Percentiles rank a stretch among this genome's conserved stretches.
Conservation (phyloP, 2,329 filamentous ascomycete species). For the Aaosphaeria pasadenensis region DNA sequence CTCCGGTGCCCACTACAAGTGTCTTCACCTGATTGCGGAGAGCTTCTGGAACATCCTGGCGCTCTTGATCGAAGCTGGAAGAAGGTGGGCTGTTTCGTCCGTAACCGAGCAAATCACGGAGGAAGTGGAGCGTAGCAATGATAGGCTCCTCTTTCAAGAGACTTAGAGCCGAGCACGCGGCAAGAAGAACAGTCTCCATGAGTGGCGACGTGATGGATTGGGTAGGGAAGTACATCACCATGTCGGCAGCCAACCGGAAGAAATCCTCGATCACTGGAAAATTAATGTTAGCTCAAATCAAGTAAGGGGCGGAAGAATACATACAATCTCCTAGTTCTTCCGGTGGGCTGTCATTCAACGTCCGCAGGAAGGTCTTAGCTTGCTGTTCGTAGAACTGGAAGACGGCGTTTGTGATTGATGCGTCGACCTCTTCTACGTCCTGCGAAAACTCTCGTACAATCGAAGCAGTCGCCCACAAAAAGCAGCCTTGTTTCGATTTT, state of each 20-base stretch:
- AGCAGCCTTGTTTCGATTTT: conserved; percentile 85
- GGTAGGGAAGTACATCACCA: conserved; percentile 86
- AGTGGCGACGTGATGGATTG: conserved; percentile 77
- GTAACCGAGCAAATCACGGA: conserved; percentile 87
- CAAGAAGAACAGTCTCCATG: conserved; percentile 79
- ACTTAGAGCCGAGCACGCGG: conserved; percentile 79
- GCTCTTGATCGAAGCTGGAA: conserved; percentile 60
- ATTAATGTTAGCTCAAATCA: background rate
- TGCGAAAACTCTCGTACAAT: conserved; percentile 95
- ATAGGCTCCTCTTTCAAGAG: conserved; percentile 90
- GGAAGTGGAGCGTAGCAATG: conserved; percentile 85
- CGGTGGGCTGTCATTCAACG: conserved; percentile 79
- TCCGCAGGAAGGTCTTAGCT: conserved; percentile 82
- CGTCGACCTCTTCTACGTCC: conserved; percentile 79
- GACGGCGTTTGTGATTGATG: conserved; percentile 78
- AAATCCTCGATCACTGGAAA: conserved; percentile 83
- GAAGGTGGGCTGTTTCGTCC: conserved; percentile 67
- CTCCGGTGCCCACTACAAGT: conserved; percentile 68
- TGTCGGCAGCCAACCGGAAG: conserved; percentile 88
- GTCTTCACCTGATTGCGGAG: conserved; percentile 71
- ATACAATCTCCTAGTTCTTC: conserved; percentile 69
- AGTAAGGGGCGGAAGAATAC: conserved; percentile 12
- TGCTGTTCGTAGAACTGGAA: conserved; percentile 95
- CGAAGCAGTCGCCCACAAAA: conserved; percentile 96
- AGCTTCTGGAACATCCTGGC: conserved; percentile 61